phyloP scores from a whole-genome alignment of 768 basidiomycete genomes.

The Amanita subjunquillea region DNA sequence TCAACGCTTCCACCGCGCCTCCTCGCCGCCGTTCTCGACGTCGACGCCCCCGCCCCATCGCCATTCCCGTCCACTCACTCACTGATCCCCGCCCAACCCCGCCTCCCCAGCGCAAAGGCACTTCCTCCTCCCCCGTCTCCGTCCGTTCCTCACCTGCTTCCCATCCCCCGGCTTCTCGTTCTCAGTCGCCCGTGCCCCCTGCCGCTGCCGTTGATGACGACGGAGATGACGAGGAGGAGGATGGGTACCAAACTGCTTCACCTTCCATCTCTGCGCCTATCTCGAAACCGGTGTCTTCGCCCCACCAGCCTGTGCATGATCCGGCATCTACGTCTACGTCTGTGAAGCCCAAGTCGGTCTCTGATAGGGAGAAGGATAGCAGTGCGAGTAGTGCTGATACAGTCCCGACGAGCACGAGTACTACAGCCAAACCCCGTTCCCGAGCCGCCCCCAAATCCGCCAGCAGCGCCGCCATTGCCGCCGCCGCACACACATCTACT shows the following conservation, averaged over 20 bases:
- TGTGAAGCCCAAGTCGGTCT: background rate
- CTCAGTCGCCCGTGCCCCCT: background rate
- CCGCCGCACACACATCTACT: conserved; percentile 7
- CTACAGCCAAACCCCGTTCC: conserved; percentile 7
- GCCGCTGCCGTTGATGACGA: background rate
- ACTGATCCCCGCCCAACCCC: conserved; percentile 8
- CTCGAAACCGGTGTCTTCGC: background rate
- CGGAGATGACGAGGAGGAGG: background rate
- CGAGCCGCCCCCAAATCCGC: conserved; percentile 13
- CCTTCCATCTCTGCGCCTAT: background rate
- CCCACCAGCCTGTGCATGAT: background rate
- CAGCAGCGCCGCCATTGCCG: background rate
- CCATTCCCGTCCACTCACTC: conserved; percentile 22
- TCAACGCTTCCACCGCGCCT: too few relatives aligned
- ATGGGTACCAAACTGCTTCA: background rate
- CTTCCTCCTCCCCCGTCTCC: conserved; percentile 42
- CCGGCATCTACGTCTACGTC: background rate
- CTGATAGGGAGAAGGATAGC: background rate
- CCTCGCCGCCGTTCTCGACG: background rate
- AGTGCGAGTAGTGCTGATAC: background rate
- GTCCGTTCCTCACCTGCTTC: conserved; percentile 27
- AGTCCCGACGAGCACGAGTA: background rate
- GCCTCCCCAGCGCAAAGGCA: conserved; percentile 21
- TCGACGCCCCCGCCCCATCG: conserved; percentile 10
- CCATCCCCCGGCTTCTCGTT: background rate